phyloP scores from a whole-genome alignment of 2,329 filamentous ascomycete genomes.

The Hypoxylon sp. region DNA sequence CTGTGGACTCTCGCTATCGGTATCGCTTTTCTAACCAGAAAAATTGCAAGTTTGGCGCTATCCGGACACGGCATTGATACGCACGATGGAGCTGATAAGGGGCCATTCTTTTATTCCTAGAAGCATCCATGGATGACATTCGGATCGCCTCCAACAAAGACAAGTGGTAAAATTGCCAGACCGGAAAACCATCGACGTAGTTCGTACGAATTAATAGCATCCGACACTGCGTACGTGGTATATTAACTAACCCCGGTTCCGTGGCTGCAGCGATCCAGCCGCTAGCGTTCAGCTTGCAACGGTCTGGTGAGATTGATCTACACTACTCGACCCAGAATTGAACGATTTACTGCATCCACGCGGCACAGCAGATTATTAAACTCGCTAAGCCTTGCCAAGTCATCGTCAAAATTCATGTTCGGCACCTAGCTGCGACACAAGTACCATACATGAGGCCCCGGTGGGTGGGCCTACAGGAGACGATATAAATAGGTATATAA shows the following conservation, averaged over 20 bases:
- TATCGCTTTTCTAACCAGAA: neutral
- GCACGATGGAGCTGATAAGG: conserved; percentile 3
- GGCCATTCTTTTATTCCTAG: neutral
- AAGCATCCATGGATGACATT: conserved; percentile 11
- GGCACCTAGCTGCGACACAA: conserved; percentile 13
- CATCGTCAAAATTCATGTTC: conserved; percentile 22
- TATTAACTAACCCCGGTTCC: neutral
- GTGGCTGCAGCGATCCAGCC: conserved; percentile 5
- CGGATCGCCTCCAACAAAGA: neutral
- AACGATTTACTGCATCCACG: conserved; percentile 14
- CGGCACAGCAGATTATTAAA: conserved; percentile 25
- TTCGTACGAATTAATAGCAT: conserved; percentile 7
- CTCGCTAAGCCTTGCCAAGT: conserved; percentile 30
- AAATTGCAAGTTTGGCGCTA: neutral
- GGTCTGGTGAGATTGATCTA: conserved; percentile 25
- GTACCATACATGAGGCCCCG: conserved; percentile 14
- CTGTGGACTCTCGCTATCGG: conserved; percentile 4
- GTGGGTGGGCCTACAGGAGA: neutral
- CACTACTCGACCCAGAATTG: conserved; percentile 16
- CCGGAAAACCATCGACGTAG: neutral
- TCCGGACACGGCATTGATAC: conserved; percentile 1
- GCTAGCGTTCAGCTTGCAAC: conserved; percentile 17
- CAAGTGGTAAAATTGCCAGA: neutral
- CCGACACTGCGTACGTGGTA: neutral
- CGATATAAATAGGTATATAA: conserved; percentile 17